Base-by-base conservation (phyloP, 2,329 filamentous ascomycete species). In the Penicillium decumbens region DNA sequence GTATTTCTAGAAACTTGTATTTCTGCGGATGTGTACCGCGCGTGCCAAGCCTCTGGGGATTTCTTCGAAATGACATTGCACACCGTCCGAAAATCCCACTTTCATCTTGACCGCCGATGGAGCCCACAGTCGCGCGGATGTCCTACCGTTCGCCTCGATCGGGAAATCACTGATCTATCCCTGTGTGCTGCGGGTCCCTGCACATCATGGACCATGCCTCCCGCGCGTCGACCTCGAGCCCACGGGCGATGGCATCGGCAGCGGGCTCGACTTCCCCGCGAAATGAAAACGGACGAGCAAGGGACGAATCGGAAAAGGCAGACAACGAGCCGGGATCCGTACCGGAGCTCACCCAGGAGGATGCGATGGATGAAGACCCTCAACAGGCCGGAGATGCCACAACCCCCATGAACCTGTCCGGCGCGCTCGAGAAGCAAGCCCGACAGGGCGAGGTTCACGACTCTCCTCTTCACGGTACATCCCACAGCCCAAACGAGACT, bases 191-290 rank as follows among this genome's bases (percentile, higher is more conserved):
- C 46, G 47, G 32, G 37, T 45, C 29, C 23, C 37, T 45, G 43
- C 50, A 49, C 58, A 67, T 57, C 32, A 69, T 70, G 67, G 63
- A 64, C 50, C 56, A 66, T 65, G 63, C 50, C 49, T 55, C 55
- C 39, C 56, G 57, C 43, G 50, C 55, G 30, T 60, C 57, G 37
- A 54, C 57, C 41, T 57, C 58, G 41, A 63, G 51, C 49, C 50
- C 49, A 37, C 60, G 51, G 37, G 45, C 58, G 30, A 41, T 42
- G 33, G 53, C 52, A 27, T 54, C 57, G 27, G 47, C 48, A 49
- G 43, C 33, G 27, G 56, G 55, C 23, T 35, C 46, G 29, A 47
- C 35, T 28, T 45, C 55, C 12, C 50, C 46, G 18, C 53, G 49
- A 9, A 50, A 57, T 50, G 57, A 37, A 43, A 41, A 47, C 25